phyloP scores from a whole-genome alignment of 1,139 yeast genomes.

The Blastobotrys malaysiensis region DNA sequence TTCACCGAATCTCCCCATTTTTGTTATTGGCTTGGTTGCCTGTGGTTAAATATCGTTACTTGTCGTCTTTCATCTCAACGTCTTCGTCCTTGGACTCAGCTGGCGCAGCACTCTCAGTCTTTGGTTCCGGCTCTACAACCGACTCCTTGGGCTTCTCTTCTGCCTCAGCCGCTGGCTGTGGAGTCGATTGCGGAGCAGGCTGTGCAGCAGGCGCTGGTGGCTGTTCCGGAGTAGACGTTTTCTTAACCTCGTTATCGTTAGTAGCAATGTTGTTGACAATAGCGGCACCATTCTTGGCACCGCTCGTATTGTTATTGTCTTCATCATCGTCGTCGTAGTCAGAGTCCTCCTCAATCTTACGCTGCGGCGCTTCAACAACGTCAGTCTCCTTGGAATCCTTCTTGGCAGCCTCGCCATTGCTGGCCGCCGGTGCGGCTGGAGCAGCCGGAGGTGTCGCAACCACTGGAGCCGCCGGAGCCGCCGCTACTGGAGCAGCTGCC shows the following conservation, averaged over 20 bases:
- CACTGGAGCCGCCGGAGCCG: constrained; percentile 8
- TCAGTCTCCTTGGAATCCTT: constrained; percentile 14
- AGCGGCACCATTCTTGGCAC: constrained; percentile 1
- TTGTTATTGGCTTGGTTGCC: no score
- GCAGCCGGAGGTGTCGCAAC: constrained; percentile 1
- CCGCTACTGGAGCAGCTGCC: constrained; percentile 5
- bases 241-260: background rate
- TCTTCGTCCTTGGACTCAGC: constrained; percentile 10
- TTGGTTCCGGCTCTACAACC: background rate
- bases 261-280: constrained; percentile 6
- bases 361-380: constrained; percentile 57
- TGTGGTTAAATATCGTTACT: constrained; percentile 1
- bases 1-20: background rate
- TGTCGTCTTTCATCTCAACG: constrained; percentile 17
- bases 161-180: constrained; percentile 4
- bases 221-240: background rate
- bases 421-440: background rate
- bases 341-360: constrained; percentile 78
- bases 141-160: constrained; percentile 6
- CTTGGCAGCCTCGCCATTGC: constrained; percentile 11
- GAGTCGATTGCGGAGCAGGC: background rate
- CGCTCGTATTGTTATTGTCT: constrained; percentile 9
- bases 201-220: background rate
- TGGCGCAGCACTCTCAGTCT: constrained; percentile 1
- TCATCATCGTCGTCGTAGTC: constrained; percentile 68